These are phyloP conservation scores for Polyplosphaeria fusca DNA, from an alignment of 495 filamentous ascomycete species.

Conservation along the genomic window DNA sequence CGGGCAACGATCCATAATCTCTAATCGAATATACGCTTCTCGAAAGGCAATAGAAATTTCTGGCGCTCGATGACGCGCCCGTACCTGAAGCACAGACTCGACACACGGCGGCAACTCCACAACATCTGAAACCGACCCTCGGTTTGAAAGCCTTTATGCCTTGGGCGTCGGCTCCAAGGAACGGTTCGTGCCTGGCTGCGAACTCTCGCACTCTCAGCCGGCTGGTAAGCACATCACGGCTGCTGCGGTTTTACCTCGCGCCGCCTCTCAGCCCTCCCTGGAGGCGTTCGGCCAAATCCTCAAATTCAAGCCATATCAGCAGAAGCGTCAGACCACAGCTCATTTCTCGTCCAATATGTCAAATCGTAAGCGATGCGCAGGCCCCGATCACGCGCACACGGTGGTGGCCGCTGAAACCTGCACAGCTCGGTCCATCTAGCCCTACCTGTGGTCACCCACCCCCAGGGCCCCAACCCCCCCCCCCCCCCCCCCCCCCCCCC, in stretches of 20 bases:
- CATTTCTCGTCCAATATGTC: neutral
- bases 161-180: constrained; percentile 9
- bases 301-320: neutral
- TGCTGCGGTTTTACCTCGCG: neutral
- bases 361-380: neutral
- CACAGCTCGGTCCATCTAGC: too few relatives aligned
- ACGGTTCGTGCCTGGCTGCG: neutral
- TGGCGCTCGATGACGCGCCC: neutral
- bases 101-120: constrained; percentile 13
- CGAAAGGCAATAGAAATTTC: neutral
- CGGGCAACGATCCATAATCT: neutral
- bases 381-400: neutral
- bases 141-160: constrained; percentile 19
- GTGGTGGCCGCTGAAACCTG: neutral
- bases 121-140: constrained; percentile 22
- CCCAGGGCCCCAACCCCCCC: neutral
- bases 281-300: neutral
- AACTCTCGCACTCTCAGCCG: neutral
- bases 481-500: neutral
- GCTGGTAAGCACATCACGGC: neutral
- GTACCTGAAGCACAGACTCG: constrained; percentile 26
- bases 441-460: too few relatives aligned
- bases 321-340: neutral
- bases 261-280: neutral
- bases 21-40: constrained; percentile 10